Conservation (phyloP, 371 early-diverging fungal species). For the Rhizoclosmatium hyalinum region DNA sequence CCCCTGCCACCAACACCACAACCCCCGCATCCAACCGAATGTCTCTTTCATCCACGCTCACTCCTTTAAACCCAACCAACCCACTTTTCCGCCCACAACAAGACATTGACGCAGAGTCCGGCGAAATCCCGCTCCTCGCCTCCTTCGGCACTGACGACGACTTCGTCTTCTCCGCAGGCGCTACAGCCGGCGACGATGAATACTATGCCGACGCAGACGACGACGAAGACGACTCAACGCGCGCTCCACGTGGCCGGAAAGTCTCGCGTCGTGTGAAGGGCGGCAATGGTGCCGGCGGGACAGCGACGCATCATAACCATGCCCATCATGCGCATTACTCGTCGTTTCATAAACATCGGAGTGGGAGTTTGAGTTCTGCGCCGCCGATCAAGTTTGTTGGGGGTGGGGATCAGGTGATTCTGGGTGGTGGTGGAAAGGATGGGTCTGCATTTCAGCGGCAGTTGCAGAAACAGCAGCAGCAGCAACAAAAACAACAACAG, state of each 20-base stretch:
- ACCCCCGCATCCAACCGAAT: slow-evolving; percentile 17
- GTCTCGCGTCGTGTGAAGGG: not conserved
- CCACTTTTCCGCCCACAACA: slow-evolving; percentile 12
- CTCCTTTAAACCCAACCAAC: slow-evolving; percentile 37
- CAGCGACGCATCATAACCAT: not conserved
- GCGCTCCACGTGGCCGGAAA: not conserved
- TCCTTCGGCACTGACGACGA: slow-evolving; percentile 63
- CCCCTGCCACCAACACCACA: not conserved
- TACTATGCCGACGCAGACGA: not conserved
- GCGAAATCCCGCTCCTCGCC: slow-evolving; percentile 78
- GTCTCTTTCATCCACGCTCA: slow-evolving; percentile 47
- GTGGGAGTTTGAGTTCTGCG: slow-evolving; percentile 37
- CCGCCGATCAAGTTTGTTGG: slow-evolving; percentile 30
- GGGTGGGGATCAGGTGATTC: slow-evolving; percentile 37
- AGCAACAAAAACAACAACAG: too few relatives aligned
- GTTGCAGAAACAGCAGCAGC: too few relatives aligned
- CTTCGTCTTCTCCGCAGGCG: slow-evolving; percentile 25
- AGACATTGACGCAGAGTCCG: slow-evolving; percentile 49
- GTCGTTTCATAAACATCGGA: slow-evolving; percentile 16
- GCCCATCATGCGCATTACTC: not conserved
- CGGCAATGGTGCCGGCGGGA: slow-evolving; percentile 16
- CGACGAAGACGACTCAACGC: not conserved
- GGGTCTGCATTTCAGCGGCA: too few relatives aligned
- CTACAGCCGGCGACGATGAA: slow-evolving; percentile 21
- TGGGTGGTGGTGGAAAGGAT: not conserved